Evolutionary conservation across 805 yeast species (phyloP).

Genomic region (Blastobotrys peoriensis): DNA sequence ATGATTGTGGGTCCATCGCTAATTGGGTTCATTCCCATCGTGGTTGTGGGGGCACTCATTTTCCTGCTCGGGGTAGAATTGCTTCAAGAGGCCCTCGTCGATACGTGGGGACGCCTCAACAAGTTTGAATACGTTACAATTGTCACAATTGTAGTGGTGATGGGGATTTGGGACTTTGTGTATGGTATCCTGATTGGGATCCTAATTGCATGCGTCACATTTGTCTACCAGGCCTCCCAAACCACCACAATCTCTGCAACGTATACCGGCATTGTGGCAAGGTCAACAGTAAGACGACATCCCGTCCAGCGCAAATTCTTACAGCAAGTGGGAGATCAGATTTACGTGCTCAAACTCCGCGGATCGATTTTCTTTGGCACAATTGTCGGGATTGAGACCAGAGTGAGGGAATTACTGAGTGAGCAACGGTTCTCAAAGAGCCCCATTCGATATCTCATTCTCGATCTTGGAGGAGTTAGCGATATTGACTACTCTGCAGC

Average conservation of each 20-base stretch:
- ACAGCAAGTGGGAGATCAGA: slow-evolving; percentile 82
- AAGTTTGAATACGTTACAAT: slow-evolving; percentile 80
- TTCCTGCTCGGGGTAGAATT: slow-evolving; percentile 88
- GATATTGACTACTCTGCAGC: slow-evolving; percentile 91
- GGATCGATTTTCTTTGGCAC: slow-evolving; percentile 94
- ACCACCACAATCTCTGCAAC: slow-evolving; percentile 75
- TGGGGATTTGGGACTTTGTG: slow-evolving; percentile 96
- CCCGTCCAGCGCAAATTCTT: slow-evolving; percentile 82
- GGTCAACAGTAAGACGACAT: slow-evolving; percentile 89
- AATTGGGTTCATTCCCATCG: slow-evolving; percentile 91
- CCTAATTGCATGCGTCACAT: slow-evolving; percentile 86
- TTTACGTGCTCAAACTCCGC: slow-evolving; percentile 76
- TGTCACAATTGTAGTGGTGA: slow-evolving; percentile 76
- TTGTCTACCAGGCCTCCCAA: slow-evolving; percentile 86
- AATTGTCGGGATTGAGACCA: slow-evolving; percentile 81
- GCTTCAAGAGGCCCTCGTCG: slow-evolving; percentile 76
- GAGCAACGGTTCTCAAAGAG: slow-evolving; percentile 36
- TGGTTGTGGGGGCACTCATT: slow-evolving; percentile 92
- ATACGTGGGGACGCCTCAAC: slow-evolving; percentile 72
- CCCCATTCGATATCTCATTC: slow-evolving; percentile 74
- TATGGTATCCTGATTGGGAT: slow-evolving; percentile 88
- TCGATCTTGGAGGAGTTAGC: slow-evolving; percentile 77
- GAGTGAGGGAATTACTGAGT: slow-evolving; percentile 61
- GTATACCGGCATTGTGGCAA: slow-evolving; percentile 80
- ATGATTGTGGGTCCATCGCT: slow-evolving; percentile 87